Base-by-base conservation (phyloP, 2,329 filamentous ascomycete genomes). In the Ascochyta viciae-villosae region DNA sequence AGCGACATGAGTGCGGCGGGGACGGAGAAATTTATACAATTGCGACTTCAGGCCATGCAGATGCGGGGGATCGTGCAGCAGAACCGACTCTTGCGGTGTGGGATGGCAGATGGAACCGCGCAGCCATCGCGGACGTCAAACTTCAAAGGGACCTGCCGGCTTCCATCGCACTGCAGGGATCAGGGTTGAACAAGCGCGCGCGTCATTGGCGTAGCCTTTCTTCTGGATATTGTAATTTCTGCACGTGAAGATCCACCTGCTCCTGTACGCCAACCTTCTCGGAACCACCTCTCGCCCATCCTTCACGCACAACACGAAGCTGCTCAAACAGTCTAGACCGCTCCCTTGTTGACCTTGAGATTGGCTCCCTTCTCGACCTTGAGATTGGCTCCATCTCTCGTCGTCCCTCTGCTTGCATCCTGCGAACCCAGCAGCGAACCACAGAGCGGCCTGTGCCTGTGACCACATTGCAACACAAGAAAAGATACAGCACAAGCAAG, bases 1-100 rank as follows among this genome's bases (percentile, higher is more conserved):
- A 76, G 58, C 62, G 73, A 76, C 73, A 76, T 76, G 65, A 63
- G 61, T 43, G 57, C 58, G 48, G 57, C 40, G 63, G 66, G 60
- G 61, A 56, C 50, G 60, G 61, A 43, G 52, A 65, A 66, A 69
- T 65, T 63, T 63, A 66, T 66, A 58, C 6, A 33, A 33, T 19
- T 23, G 44, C 39, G 16, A 47, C 34, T 62, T 66, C 64, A 68
- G 49, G 44, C 54, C 44, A 56, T 47, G 48, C 54, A 53, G 33
- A 48, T 40, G 61, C 55, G 60, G 44, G 62, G 59, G 26, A 49
- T 57, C 43, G 27, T 56, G 53, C 53, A 56, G 42, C 38, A 46
- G 42, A 51, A 19, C 24, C 51, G 31, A 40, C 53, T 56, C 53
- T 56, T 56, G 54, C 49, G 48, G 49, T 57, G 48, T 51, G 53